Evolutionary conservation across 345 rosid species (phyloP).

Genomic region (Citrus sinensis): DNA sequence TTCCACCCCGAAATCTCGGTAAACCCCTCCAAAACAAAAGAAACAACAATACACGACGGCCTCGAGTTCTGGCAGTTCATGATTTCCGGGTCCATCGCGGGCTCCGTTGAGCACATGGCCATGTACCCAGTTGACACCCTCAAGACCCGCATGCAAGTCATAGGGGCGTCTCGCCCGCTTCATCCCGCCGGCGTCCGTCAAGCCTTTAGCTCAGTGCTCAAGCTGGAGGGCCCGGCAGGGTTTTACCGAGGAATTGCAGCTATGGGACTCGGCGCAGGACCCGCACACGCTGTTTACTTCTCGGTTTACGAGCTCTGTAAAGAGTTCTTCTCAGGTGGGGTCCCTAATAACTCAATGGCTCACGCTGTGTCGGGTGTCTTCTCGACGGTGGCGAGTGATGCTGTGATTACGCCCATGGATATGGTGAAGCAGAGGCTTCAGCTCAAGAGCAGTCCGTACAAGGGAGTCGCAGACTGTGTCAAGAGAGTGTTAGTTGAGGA

Average conservation of each 20-base stretch:
- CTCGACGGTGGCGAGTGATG: slow-evolving; percentile 66
- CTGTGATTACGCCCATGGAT: slow-evolving; percentile 73
- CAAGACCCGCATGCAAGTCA: slow-evolving; percentile 79
- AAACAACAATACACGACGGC: slow-evolving; percentile 48
- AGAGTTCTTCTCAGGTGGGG: slow-evolving; percentile 40
- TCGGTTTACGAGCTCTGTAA: slow-evolving; percentile 65
- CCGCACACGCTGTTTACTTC: slow-evolving; percentile 77
- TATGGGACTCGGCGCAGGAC: slow-evolving; percentile 83
- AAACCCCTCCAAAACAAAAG: slow-evolving; percentile 5
- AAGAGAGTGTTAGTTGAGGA: slow-evolving; percentile 54
- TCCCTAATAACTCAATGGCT: slow-evolving; percentile 45
- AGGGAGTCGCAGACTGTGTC: slow-evolving; percentile 58
- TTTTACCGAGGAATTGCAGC: slow-evolving; percentile 73
- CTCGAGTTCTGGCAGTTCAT: slow-evolving; percentile 94
- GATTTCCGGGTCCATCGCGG: slow-evolving; percentile 94
- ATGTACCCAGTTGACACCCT: slow-evolving; percentile 83
- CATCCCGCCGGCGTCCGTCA: slow-evolving; percentile 45
- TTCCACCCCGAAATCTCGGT: slow-evolving; percentile 40
- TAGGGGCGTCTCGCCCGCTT: slow-evolving; percentile 42
- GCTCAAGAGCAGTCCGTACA: slow-evolving; percentile 43
- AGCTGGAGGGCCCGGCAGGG: slow-evolving; percentile 47
- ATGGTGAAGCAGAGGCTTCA: slow-evolving; percentile 83
- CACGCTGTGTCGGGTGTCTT: slow-evolving; percentile 66
- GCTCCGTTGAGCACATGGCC: slow-evolving; percentile 86
- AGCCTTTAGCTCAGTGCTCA: slow-evolving; percentile 48